Conservation (phyloP, 805 yeast genomes). For the Wickerhamomyces kurtzmanii region DNA sequence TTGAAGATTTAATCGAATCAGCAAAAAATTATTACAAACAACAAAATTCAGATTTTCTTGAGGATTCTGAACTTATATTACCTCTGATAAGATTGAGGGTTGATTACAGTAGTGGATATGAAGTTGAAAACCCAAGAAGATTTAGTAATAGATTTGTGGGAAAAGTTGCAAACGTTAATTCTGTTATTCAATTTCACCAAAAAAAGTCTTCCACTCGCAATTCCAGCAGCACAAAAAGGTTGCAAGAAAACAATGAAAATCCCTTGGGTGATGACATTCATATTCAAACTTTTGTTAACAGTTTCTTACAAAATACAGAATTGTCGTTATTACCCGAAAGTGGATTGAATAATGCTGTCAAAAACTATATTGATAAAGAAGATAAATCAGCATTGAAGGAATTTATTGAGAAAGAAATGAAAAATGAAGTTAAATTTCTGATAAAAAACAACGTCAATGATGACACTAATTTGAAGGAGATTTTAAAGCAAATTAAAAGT, state of each 20-base stretch:
- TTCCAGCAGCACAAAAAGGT: constrained; percentile 2
- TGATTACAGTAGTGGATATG: constrained; percentile 85
- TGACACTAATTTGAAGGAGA: constrained; percentile 29
- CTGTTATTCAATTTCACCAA: constrained; percentile 64
- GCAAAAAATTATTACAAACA: constrained; percentile 43
- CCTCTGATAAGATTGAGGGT: constrained; percentile 80
- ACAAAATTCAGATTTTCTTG: constrained; percentile 19
- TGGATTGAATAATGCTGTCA: constrained; percentile 68
- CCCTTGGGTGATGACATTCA: constrained; percentile 31
- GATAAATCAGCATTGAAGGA: constrained; percentile 63
- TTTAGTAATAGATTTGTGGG: constrained; percentile 90
- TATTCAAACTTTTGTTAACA: constrained; percentile 55
- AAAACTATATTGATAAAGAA: constrained; percentile 69
- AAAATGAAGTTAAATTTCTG: constrained; percentile 39
- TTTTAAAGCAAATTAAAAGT: constrained; percentile 31
- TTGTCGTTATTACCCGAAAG: constrained; percentile 63
- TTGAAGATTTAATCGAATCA: constrained; percentile 53
- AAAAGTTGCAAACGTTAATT: constrained; percentile 82
- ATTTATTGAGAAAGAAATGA: constrained; percentile 49
- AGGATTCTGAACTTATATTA: constrained; percentile 42
- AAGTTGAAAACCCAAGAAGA: constrained; percentile 83
- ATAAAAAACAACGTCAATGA: constrained; percentile 30
- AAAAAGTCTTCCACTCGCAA: constrained; percentile 23
- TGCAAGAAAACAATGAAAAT: constrained; percentile 7
- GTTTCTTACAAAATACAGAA: constrained; percentile 50